Evolutionary conservation across 2,329 filamentous ascomycete genomes (phyloP), one percentile per base, ranked within the genome.

Genomic region (Amesomyces nigricolor): DNA sequence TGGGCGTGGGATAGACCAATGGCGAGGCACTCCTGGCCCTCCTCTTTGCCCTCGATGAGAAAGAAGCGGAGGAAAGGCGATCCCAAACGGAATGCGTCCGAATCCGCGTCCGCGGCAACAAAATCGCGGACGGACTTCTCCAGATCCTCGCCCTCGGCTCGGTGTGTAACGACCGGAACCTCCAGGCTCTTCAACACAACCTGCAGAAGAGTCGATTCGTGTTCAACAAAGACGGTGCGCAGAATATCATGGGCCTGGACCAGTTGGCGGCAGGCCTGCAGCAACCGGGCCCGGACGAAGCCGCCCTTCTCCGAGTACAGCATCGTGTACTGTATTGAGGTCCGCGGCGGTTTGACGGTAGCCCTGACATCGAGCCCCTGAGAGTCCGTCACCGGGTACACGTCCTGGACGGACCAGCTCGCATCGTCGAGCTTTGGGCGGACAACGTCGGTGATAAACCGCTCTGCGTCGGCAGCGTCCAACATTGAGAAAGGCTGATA

Each of bases 1-100:
- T 87, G 84, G 0, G 84, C 80, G 66, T 88, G 85, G 0, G 83
- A 87, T 54, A 88, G 78, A 51, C 83, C 78, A 64, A 86, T 75
- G 56, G 79, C 71, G 9, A 87, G 77, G 47, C 71, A 75, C 30
- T 39, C 72, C 19, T 66, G 60, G 37, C 56, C 61, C 13, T 60
- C 61, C 13, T 60, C 61, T 16, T 63, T 38, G 39, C 55, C 57
- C 43, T 66, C 39, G 42, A 82, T 70, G 39, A 79, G 73, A 59
- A 81, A 76, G 72, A 81, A 82, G 58, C 81, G 80, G 53, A 81
- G 74, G 58, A 85, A 85, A 13, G 79, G 72, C 1, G 81, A 79
- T 2, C 83, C 84, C 63, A 82, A 78, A 2, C 72, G 74, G 59
- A 82, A 85, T 1, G 11, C 17, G 1, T 71, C 67, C 0, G 62